Evolutionary conservation across 2,329 filamentous ascomycete species (phyloP), one percentile per base, ranked within the genome.

Genomic region (Paecilomyces dactylethromorphus): DNA sequence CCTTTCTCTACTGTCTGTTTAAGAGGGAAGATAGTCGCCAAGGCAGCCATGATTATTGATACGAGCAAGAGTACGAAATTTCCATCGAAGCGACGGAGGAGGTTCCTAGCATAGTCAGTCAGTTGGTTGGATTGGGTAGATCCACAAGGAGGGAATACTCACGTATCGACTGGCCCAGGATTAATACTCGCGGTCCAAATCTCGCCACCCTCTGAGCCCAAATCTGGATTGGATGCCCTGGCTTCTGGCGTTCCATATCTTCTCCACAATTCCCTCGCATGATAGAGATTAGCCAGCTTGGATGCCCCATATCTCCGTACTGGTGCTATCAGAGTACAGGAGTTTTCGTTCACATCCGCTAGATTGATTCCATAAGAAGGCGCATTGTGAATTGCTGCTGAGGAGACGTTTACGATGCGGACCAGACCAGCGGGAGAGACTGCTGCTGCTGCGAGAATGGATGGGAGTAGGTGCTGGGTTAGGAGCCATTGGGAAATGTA

Each of bases 261-360:
- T 59, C 65, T 66, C 55, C 75, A 59, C 51, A 78, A 63, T 6
- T 68, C 71, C 62, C 66, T 71, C n/a, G 70, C 61, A 62, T 78
- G 76, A 53, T 79, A 68, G 15, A 79, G 66, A 59, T 79, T 79
- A 55, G 74, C 77, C 6, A 78, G 73, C 65, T 80, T 79, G 61
- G 69, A 72, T 64, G 78, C 75, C 15, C 74, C 76, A 64, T 79
- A 80, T 15, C 74, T 70, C 59, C 70, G 69, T 72, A 64, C 71
- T 18, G 35, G 35, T n/a, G 15, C 35, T 8, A n/a, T n/a, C 6
- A 45, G 6, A 59, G 59, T 12, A 10, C 69, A 69, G 12, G 66
- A 66, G 61, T 76, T 31, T 6, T 26, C 3, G 35, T 50, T 54
- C 57, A 56, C 50, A 45, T 60, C 56, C 10, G 58, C 62, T 15